Conservation (phyloP, 1,284 basidiomycete genomes). For the Cryptococcus deneoformans region DNA sequence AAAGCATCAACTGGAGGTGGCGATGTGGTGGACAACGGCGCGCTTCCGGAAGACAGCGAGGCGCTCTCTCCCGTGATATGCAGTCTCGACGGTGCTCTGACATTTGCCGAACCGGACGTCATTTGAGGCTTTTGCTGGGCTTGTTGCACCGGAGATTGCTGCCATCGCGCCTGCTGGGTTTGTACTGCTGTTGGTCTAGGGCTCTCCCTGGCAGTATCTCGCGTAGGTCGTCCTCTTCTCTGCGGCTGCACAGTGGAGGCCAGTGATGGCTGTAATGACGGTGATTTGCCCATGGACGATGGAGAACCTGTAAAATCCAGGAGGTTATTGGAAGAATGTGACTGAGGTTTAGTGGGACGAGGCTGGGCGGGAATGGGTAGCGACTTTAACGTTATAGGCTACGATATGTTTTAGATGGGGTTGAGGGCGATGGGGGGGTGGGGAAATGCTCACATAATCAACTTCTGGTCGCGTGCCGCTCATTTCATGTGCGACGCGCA, state of each 20-base stretch:
- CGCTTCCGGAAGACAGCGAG: not conserved
- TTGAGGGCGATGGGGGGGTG: not conserved
- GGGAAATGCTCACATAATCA: conserved; percentile 56
- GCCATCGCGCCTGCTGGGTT: conserved; percentile 4
- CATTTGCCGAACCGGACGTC: conserved; percentile 9
- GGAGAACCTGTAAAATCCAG: conserved; percentile 45
- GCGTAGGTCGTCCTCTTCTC: conserved; percentile 43
- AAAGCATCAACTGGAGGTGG: conserved; percentile 33
- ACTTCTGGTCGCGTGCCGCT: conserved; percentile 78
- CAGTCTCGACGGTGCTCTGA: conserved; percentile 36
- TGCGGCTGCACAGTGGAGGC: conserved; percentile 42
- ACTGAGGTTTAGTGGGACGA: conserved; percentile 5
- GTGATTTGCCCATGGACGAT: conserved; percentile 14
- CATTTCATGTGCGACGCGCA: conserved; percentile 70
- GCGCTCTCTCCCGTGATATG: not conserved
- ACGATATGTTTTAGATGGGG: conserved; percentile 15
- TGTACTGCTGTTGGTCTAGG: too few species aligned
- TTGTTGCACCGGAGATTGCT: not conserved
- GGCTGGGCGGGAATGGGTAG: conserved; percentile 9
- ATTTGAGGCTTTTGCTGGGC: conserved; percentile 2
- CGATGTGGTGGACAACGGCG: not conserved
- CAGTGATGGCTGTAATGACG: conserved; percentile 26
- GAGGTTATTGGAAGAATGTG: conserved; percentile 29
- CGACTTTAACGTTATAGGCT: conserved; percentile 27
- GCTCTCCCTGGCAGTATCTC: conserved; percentile 12